Base-by-base conservation (phyloP, 2,329 filamentous ascomycete genomes). In the Aspergillus sp. region DNA sequence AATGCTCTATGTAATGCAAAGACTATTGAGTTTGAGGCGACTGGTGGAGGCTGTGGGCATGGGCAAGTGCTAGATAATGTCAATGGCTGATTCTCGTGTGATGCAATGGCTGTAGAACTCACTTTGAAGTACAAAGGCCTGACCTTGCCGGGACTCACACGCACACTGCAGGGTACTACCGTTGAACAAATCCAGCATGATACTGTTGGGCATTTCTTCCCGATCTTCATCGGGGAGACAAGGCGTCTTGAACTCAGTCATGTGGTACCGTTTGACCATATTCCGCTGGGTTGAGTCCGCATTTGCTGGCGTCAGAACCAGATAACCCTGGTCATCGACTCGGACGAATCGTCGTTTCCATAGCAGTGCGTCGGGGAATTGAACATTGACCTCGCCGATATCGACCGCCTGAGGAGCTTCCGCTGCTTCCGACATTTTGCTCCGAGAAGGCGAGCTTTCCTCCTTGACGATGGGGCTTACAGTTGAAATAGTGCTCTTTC, bases 271-370 rank as follows among this genome's bases (percentile, higher is more conserved):
- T 74, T 92, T 92, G 51, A 86, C 83, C 74, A 78, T 81, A 78
- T 69, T 84, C 76, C 72, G 82, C 73, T 66, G 78, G 62, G 58
- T 82, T 45, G 80, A 78, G 59, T 83, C 82, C 17, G 84, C 81
- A 56, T 85, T 84, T 16, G 86, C 82, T 8, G 86, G 81, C 40
- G 86, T 89, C 56, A 99, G 81, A 52, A 95, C 86, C 36, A 99
- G 76, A 71, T 88, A 91, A 16, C 93, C 94, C 54, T 88, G 81
- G 8, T 85, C 84, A 69, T 97, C 92, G 51, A 99, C 83, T 58
- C 87, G 87, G 73, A 96, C 85, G 64, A 87, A 91, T 54, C 94
- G 85, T 50, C 93, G 88, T 76, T 97, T 99, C 94, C 94, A 99
- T 11, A 99, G 80, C 44, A 99, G 79, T 50, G 90, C 95, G 67